Evolutionary conservation across 2,329 filamentous ascomycete genomes (phyloP).

Genomic region (Aspergillus fijiensis): DNA sequence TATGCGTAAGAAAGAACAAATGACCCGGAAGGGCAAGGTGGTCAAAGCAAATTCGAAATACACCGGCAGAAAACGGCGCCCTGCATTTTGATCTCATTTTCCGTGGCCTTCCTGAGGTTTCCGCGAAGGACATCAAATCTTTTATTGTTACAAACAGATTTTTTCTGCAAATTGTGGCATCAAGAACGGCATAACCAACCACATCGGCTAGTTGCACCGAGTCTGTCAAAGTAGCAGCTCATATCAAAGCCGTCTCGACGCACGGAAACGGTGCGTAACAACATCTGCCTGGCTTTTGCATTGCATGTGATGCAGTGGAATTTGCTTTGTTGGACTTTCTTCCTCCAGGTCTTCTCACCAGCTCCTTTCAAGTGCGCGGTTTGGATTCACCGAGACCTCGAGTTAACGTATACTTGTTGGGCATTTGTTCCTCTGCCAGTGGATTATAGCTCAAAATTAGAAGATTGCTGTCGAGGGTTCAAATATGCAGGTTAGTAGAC

Average conservation of each 20-base stretch:
- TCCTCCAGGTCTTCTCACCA: background rate
- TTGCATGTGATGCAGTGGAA: background rate
- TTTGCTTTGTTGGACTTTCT: too few relatives aligned
- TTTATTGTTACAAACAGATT: background rate
- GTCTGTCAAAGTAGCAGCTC: background rate
- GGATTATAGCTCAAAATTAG: background rate
- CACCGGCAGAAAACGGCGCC: slow-evolving; percentile 81
- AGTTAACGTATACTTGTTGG: background rate
- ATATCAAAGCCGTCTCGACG: background rate
- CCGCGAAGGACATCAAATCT: background rate
- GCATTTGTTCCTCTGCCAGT: background rate
- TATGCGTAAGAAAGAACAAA: slow-evolving; percentile 74
- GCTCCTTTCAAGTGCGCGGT: background rate
- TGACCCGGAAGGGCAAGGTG: slow-evolving; percentile 91
- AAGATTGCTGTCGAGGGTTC: background rate
- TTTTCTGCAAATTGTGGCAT: background rate
- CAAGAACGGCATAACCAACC: background rate
- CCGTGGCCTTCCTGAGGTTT: background rate
- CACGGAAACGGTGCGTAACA: background rate
- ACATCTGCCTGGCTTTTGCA: background rate
- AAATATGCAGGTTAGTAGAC: background rate
- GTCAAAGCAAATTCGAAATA: slow-evolving; percentile 93
- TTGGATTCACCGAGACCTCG: background rate
- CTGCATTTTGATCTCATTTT: slow-evolving; percentile 61
- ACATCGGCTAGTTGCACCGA: background rate